Conservation (phyloP, 495 filamentous ascomycete species). For the Tuber melanosporum region DNA sequence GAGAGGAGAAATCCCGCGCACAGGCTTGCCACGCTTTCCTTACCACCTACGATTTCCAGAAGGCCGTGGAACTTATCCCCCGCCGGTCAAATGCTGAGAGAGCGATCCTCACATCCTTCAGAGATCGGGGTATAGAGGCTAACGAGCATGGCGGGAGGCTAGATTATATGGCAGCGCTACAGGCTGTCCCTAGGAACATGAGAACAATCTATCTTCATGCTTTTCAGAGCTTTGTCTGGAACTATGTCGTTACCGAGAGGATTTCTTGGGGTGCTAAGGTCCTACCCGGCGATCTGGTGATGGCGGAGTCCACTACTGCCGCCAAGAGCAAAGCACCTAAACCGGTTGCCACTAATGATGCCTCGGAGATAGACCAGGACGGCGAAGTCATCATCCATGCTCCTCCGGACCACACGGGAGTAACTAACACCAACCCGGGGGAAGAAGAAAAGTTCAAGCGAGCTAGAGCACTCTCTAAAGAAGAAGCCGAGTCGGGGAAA, state of each 20-base stretch:
- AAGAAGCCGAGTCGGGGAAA: constrained; percentile 70
- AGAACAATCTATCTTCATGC: constrained; percentile 93
- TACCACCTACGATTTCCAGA: constrained; percentile 49
- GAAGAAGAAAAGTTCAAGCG: constrained; percentile 63
- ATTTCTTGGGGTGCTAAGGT: constrained; percentile 63
- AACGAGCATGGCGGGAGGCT: constrained; percentile 29
- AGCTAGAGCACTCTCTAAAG: constrained; percentile 65
- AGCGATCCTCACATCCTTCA: constrained; percentile 67
- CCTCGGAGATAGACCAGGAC: constrained; percentile 55
- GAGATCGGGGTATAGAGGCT: constrained; percentile 31
- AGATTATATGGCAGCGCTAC: constrained; percentile 74
- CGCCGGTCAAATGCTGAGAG: constrained; percentile 73
- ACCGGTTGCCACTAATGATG: constrained; percentile 36
- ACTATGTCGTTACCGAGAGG: constrained; percentile 70
- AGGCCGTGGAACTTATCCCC: constrained; percentile 64
- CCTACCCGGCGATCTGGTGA: constrained; percentile 78
- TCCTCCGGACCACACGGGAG: neutral
- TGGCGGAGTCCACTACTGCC: constrained; percentile 55
- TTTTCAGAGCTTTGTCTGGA: constrained; percentile 93
- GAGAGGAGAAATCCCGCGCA: constrained; percentile 71
- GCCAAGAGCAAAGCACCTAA: constrained; percentile 38
- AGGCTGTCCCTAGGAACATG: constrained; percentile 67
- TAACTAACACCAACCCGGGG: constrained; percentile 26
- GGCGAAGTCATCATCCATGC: constrained; percentile 59
- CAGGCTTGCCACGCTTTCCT: constrained; percentile 66